A percentile compares a stretch with the other conserved stretches of the same genome.
Conservation (phyloP, 805 yeast genomes). For the Diddensiella santjacobensis region DNA sequence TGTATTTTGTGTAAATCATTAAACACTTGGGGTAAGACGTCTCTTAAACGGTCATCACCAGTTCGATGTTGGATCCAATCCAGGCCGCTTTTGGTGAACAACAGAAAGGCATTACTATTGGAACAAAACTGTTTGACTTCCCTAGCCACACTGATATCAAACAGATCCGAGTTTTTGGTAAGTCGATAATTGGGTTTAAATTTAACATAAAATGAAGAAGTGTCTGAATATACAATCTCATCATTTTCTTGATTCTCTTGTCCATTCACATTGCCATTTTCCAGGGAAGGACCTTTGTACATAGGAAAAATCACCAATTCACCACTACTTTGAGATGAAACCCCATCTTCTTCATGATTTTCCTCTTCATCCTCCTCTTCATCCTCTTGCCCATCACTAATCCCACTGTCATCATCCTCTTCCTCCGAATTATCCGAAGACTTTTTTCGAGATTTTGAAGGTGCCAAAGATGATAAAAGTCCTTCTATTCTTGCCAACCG, state of each 20-base stretch:
- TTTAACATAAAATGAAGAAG: slow-evolving; percentile 3
- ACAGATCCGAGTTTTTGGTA: slow-evolving; percentile 13
- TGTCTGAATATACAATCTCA: background rate
- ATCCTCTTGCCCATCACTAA: background rate
- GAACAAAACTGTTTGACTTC: slow-evolving; percentile 12
- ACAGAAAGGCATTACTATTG: slow-evolving; percentile 30
- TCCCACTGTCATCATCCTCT: background rate
- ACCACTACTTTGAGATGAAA: slow-evolving; percentile 4
- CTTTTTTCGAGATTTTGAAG: slow-evolving; percentile 7
- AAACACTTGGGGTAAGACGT: slow-evolving; percentile 9
- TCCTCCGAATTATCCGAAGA: background rate
- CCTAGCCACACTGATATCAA: slow-evolving; percentile 11
- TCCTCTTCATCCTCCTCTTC: too few relatives aligned
- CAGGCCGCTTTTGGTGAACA: slow-evolving; percentile 42
- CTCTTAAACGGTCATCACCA: slow-evolving; percentile 17
- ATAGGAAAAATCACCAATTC: background rate
- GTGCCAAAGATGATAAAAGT: slow-evolving; percentile 22
- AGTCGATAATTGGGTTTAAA: background rate
- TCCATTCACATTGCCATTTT: background rate
- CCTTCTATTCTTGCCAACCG: slow-evolving; percentile 29
- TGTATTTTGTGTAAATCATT: slow-evolving; percentile 9
- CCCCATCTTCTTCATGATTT: background rate
- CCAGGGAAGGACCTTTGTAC: background rate
- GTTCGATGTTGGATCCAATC: slow-evolving; percentile 36
- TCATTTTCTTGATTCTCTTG: background rate